Conservation (phyloP, 495 filamentous ascomycete species). For the Trichoderma erinaceum region DNA sequence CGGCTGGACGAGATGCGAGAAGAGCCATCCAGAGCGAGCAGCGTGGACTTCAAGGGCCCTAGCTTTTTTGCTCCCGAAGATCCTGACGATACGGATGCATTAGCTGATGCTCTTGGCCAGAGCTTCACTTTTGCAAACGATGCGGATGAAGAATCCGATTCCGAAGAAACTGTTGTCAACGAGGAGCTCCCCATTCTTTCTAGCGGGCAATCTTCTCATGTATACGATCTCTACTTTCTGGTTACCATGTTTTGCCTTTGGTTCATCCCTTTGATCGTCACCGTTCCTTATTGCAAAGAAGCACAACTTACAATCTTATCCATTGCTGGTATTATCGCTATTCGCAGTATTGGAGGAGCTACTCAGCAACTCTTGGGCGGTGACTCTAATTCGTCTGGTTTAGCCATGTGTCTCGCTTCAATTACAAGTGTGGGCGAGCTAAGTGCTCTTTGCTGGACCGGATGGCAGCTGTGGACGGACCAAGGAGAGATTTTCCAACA, state of each 20-base stretch:
- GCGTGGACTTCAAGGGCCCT: slow-evolving; percentile 11
- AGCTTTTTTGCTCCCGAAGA: slow-evolving; percentile 7
- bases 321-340: background rate
- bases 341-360: slow-evolving; percentile 3
- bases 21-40: slow-evolving; percentile 4
- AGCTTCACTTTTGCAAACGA: slow-evolving; percentile 7
- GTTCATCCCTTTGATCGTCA: background rate
- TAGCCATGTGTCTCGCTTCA: background rate
- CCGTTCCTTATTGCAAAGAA: background rate
- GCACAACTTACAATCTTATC: background rate
- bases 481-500: background rate
- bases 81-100: background rate
- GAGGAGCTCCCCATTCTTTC: background rate
- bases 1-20: background rate
- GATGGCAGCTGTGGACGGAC: slow-evolving; percentile 3
- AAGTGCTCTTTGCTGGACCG: background rate
- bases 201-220: background rate
- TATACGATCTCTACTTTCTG: background rate
- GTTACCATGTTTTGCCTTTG: background rate
- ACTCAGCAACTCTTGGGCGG: background rate
- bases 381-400: background rate
- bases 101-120: slow-evolving; percentile 6
- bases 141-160: background rate
- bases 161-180: background rate
- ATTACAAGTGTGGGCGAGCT: background rate